Base-by-base conservation (phyloP, 306 rosid genomes). In the Luffa acutangula region DNA sequence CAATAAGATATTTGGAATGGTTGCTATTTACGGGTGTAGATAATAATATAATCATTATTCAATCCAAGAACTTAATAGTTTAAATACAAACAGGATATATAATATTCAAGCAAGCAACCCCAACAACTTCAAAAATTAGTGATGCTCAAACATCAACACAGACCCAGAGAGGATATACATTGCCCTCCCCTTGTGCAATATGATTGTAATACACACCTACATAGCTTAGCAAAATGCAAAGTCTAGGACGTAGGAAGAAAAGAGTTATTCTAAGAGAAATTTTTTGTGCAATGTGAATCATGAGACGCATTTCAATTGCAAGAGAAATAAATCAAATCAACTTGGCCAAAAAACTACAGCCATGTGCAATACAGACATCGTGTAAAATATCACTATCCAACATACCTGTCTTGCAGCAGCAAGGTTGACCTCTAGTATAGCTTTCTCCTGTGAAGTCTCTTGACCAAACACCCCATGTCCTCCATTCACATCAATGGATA, bases 401-500 rank as follows among this genome's bases (percentile, higher is more conserved):
- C 87, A 42, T 85, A 91, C 99, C 76, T 89, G 96, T 83, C 87
- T 95, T 9, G 97, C 93, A 80, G 99, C 99, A 52, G 94, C 93
- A 86, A 91, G 99, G 85, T 95, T 95, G 88, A 95, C 99, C 14
- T 95, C 97, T 75, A 95, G 82, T 84, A 91, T 86, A 80, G 97
- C 99, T 83, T 91, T 84, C 88, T 92, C 87, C 91, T 93, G 95
- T 37, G 99, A 91, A 46, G 87, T 89, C 75, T 84, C 97, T 56
- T 80, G 90, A 82, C 94, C 97, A 76, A 95, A 83, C 93, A 95
- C 87, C 86, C 92, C 96, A 85, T 90, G 97, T 80, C 99, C 99
- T 49, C 97, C 97, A 84, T 95, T 95, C 69, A 95, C 99, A 80
- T 95, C 99, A 59, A 95, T 89, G 54, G 99, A 95, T 78, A 95